Base-by-base conservation (phyloP, 2,329 filamentous ascomycete species). In the Fusarium sp. region DNA sequence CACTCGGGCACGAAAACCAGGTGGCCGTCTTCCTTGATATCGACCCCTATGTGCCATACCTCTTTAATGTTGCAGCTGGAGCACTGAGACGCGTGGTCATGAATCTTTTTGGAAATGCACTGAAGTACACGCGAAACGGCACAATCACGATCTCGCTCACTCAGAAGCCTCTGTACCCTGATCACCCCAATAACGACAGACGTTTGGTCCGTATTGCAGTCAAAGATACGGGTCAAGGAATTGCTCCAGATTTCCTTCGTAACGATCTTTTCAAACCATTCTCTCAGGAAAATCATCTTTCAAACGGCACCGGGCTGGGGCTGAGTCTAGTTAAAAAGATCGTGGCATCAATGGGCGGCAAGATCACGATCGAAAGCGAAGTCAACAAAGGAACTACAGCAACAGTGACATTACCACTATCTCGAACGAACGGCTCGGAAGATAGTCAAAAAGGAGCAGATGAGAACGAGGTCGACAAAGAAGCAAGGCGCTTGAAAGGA, bases 181-280 rank as follows among this genome's bases (percentile, higher is more conserved):
- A 59, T 53, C 36, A 42, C 14, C 14, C 40, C 11, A 32, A 19
- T 1, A 54, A 52, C 10, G 32, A 56, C 15, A 57, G 59, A 26
- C 40, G 57, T 21, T 42, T 63, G 4, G 65, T 77, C 21, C 71
- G 63, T 3, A 70, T 88, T 19, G 84, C 80, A 0, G 83, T 92
- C 4, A 79, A 81, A 0, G 90, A 92, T 69, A 89, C 89, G 1
- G 90, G 90, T 1, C 84, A 83, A 52, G 90, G 90, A 5, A 92
- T 92, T 45, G 84, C 83, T 1, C 80, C 85, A 12, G 86, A 90
- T 15, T 92, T 88, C 65, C 77, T 91, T n/a, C 81, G 83, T 21
- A 83, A 85, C 15, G 82, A 83, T n/a, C 76, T 91, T 0, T 92
- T 89, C 71, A 86, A 83, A 0, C 87, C 89, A 0, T 91, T 91